phyloP scores from a whole-genome alignment of 495 filamentous ascomycete species.

The Ramalina intermedia region DNA sequence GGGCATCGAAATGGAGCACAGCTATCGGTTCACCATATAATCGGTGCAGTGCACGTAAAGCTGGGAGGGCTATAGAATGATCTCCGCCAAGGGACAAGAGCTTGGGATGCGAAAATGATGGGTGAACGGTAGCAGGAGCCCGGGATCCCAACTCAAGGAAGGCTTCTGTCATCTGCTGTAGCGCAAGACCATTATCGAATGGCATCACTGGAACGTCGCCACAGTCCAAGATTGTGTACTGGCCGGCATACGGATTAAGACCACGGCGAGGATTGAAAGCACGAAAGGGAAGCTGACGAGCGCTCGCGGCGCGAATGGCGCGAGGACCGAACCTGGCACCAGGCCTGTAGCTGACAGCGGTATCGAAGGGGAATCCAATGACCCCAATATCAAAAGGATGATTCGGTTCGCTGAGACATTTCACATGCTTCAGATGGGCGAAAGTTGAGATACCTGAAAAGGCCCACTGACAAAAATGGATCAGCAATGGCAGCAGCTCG shows the following conservation, averaged over 20 bases:
- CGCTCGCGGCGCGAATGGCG: slow-evolving; percentile 65
- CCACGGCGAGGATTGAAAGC: slow-evolving; percentile 65
- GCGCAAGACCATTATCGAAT: slow-evolving; percentile 61
- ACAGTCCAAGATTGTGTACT: slow-evolving; percentile 62
- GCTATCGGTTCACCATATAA: slow-evolving; percentile 58
- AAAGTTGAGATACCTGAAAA: slow-evolving; percentile 72
- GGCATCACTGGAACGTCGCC: slow-evolving; percentile 73
- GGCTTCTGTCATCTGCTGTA: slow-evolving; percentile 63
- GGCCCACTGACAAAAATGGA: slow-evolving; percentile 37
- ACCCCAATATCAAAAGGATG: slow-evolving; percentile 64
- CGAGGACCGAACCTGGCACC: slow-evolving; percentile 75
- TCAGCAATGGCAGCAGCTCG: neutral
- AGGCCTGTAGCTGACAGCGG: slow-evolving; percentile 65
- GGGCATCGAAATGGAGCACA: slow-evolving; percentile 75
- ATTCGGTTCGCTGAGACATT: slow-evolving; percentile 54
- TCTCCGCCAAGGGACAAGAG: slow-evolving; percentile 72
- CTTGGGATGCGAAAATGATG: slow-evolving; percentile 35
- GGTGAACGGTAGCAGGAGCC: slow-evolving; percentile 22
- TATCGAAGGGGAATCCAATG: slow-evolving; percentile 75
- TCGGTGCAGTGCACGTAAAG: slow-evolving; percentile 54
- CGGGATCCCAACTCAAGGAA: slow-evolving; percentile 50
- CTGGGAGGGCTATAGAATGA: slow-evolving; percentile 64
- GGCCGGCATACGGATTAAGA: slow-evolving; percentile 63
- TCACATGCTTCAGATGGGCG: slow-evolving; percentile 60
- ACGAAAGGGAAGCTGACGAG: slow-evolving; percentile 55